Evolutionary conservation across 352 stramenopile species (phyloP).

Genomic region (Phytophthora niederhauseri): DNA sequence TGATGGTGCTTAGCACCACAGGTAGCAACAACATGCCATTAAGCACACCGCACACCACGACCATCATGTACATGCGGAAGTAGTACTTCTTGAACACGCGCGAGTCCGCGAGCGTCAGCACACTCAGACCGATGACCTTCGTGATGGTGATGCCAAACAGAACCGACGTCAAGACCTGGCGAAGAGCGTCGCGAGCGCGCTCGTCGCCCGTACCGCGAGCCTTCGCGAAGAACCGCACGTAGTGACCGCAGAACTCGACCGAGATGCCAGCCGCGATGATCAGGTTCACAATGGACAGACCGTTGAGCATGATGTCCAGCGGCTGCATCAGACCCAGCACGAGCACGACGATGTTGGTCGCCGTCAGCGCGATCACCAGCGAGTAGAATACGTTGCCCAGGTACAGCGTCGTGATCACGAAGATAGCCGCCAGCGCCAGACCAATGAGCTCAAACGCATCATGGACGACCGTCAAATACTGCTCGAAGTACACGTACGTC

Average conservation of each 20-base stretch:
- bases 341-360: constrained; percentile 57
- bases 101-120: constrained; percentile 79
- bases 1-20: constrained; percentile 53
- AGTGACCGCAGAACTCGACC: constrained; percentile 89
- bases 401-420: constrained; percentile 60
- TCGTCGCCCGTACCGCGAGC: constrained; percentile 43
- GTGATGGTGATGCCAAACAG: constrained; percentile 90
- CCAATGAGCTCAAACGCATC: constrained; percentile 63
- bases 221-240: constrained; percentile 76
- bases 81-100: constrained; percentile 90
- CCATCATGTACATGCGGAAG: constrained; percentile 92
- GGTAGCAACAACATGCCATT: constrained; percentile 75
- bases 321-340: constrained; percentile 66
- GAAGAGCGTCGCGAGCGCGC: constrained; percentile 55
- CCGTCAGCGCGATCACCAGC: constrained; percentile 51
- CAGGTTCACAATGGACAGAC: constrained; percentile 86
- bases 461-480: constrained; percentile 62
- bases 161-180: constrained; percentile 66
- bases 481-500: constrained; percentile 71
- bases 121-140: constrained; percentile 79
- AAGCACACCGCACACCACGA: constrained; percentile 82
- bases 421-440: constrained; percentile 51
- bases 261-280: constrained; percentile 80
- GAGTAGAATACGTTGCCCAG: constrained; percentile 54
- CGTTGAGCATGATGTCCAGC: constrained; percentile 76